Percentiles rank a stretch among this genome's conserved stretches.
Evolutionary conservation across 2,329 filamentous ascomycete genomes (phyloP).

Genomic region (Phialophora verrucosa): DNA sequence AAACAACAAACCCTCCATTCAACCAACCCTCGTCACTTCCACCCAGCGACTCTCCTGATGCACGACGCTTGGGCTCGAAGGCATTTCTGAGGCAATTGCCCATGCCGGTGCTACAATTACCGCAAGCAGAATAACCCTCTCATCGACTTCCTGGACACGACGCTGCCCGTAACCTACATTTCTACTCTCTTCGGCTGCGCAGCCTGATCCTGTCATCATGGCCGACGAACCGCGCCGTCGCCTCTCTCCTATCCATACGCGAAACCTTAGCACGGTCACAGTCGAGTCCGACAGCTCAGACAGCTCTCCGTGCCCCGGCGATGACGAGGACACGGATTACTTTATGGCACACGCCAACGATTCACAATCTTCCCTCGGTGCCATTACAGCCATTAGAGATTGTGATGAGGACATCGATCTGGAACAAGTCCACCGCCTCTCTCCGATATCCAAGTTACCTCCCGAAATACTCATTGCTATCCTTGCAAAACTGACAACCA

Average conservation of each 20-base stretch:
- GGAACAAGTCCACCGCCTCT: conserved; percentile 67
- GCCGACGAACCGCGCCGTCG: conserved; percentile 34
- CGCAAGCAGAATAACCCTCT: conserved; percentile 1
- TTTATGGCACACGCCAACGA: conserved; percentile 83
- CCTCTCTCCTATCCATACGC: conserved; percentile 35
- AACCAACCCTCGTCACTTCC: not conserved
- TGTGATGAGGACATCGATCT: conserved; percentile 62
- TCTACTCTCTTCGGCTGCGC: conserved; percentile 7
- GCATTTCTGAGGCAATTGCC: not conserved
- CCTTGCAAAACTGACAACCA: conserved; percentile 79
- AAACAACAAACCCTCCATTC: conserved; percentile 6
- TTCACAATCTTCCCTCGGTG: conserved; percentile 85
- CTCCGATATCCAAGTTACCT: conserved; percentile 83
- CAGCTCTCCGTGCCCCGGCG: conserved; percentile 60
- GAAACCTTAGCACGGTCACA: conserved; percentile 37
- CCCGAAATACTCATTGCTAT: conserved; percentile 94
- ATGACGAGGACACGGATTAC: conserved; percentile 91
- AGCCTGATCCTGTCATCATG: conserved; percentile 34
- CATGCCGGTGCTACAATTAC: conserved; percentile 7
- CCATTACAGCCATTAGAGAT: conserved; percentile 74
- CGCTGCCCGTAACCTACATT: not conserved
- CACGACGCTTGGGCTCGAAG: conserved; percentile 10
- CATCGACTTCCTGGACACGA: not conserved
- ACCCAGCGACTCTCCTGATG: not conserved
- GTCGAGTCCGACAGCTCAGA: conserved; percentile 40